A percentile compares a stretch with the other conserved stretches of the same genome.
These are phyloP conservation scores for Phaeophleospora eucalypticola DNA, from an alignment of 2,329 filamentous ascomycete species.

Conservation along the genomic window DNA sequence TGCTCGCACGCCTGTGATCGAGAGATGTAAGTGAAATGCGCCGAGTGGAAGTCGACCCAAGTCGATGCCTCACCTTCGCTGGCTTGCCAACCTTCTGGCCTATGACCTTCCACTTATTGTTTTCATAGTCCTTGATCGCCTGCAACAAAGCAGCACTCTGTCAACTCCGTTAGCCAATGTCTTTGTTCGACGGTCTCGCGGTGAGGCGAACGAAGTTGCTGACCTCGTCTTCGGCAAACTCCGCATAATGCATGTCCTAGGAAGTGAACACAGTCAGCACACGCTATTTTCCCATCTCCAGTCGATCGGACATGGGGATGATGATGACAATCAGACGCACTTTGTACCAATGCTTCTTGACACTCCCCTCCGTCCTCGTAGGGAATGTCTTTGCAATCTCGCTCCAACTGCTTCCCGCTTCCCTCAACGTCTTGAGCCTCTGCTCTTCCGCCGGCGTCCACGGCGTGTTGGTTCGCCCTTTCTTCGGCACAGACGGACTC, in stretches of 20 bases:
- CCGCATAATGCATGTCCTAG: conserved; percentile 98
- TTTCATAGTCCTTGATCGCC: conserved; percentile 97
- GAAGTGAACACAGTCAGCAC: conserved; percentile 14
- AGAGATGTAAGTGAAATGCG: no score
- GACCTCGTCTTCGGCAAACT: conserved; percentile 97
- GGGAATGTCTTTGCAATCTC: conserved; percentile 99
- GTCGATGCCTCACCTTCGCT: conserved; percentile 71
- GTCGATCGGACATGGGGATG: no score
- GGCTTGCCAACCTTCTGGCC: conserved; percentile 96
- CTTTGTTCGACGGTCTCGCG: conserved; percentile 16
- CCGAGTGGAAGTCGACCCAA: no score
- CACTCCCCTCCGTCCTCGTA: conserved; percentile 87
- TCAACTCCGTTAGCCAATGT: conserved; percentile 24
- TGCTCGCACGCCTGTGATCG: conserved; percentile 69
- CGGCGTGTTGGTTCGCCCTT: conserved; percentile 95
- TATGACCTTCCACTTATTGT: conserved; percentile 98
- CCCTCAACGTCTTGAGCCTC: conserved; percentile 87
- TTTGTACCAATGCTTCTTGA: conserved; percentile 99
- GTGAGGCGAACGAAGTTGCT: conserved; percentile 42
- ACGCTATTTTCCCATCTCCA: conserved; percentile 2
- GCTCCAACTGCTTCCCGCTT: conserved; percentile 90
- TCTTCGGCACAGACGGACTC: conserved; percentile 63
- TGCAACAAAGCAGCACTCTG: conserved; percentile 76
- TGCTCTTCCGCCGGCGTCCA: conserved; percentile 96
- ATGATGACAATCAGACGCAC: no score